Evolutionary conservation across 2,329 filamentous ascomycete species (phyloP), one percentile per base, ranked within the genome.

Genomic region (Amesomyces nigricolor): DNA sequence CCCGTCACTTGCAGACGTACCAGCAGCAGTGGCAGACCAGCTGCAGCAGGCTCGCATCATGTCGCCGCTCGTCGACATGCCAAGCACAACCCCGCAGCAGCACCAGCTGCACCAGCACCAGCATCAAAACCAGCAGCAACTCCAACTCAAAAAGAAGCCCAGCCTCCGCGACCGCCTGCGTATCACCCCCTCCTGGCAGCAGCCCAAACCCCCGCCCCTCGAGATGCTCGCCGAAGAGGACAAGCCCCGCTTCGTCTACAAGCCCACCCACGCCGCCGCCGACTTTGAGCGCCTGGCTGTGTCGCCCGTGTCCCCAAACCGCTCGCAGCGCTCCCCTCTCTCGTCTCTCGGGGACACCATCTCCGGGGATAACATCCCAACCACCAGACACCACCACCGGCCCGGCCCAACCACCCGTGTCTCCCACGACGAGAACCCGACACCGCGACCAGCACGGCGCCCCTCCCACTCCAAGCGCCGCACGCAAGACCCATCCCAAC

Each of bases 261-360:
- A 64, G 22, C 66, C 67, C 14, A 63, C 60, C 32, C 67, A 68
- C 56, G 67, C 67, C 3, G 67, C 67, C n/a, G 53, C 64, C 40
- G 67, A 68, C 48, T 68, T 68, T 35, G 64, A 64, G 4, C 65
- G 64, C 17, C 51, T 66, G 22, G 57, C 62, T 1, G 43, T 62
- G 4, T 51, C 63, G 42, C 54, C 62, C 38, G 17, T 57, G 49
- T 51, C 59, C 47, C 39, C 47, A 35, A 35, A 35, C 29, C 38
- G 48, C 22, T 26, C 22, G 22, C 55, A 47, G 2, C 37, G 42
- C 3, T 38, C 46, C 30, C 50, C 56, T 9, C 48, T 16, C 9
- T 26, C 55, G 32, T 13, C 32, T 35, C 32, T 13, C 32, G 22
- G 22, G 22, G 22, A 26, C 22, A 45, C 51, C 1, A 30, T 56